Evolutionary conservation across 495 filamentous ascomycete genomes (phyloP), one percentile per base, ranked within the genome.

Genomic region (Physcia stellaris): DNA sequence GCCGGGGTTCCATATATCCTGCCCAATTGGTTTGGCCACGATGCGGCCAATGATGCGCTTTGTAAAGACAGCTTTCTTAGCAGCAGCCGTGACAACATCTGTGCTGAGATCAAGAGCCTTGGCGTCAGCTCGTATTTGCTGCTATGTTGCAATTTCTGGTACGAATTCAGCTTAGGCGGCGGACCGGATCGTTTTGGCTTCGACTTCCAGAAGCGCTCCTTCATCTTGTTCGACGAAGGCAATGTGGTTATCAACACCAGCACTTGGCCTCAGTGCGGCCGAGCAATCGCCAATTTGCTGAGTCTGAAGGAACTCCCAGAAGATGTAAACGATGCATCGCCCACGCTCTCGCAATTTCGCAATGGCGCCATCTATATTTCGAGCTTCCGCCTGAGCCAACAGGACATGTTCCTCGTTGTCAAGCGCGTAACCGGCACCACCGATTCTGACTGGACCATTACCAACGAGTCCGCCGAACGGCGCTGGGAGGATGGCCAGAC

Each of bases 1-100:
- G 78, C 80, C 1, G 67, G 66, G 3, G 71, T 83, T 0, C 56
- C 52, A 0, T 80, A 70, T 56, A 51, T 83, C 36, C 48, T 81
- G 24, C 78, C 80, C 13, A 80, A 79, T 51, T 62, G 61, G 32
- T 80, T 54, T 43, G 66, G 66, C 17, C 32, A 38, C 16, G 68
- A 74, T 38, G 37, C 30, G 6, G 31, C 47, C 4, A 55, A 74
- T 39, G 44, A 61, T 11, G 18, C 37, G 4, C 28, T 67, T 3
- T 17, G 44, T 29, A 43, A 60, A 16, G 65, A 73, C 34, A 49
- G 48, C 10, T 16, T 31, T 0, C 6, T 50, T 17, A 48, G 44
- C 33, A 30, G 42, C 16, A 30, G 43, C 9, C 41, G 53, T 20
- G 37, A 41, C 35, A 18, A 32, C 30, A 24, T 30, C 24, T 37